These are phyloP conservation scores for Neoarthrinium moseri DNA, from an alignment of 2,329 filamentous ascomycete genomes.

Conservation along the genomic window DNA sequence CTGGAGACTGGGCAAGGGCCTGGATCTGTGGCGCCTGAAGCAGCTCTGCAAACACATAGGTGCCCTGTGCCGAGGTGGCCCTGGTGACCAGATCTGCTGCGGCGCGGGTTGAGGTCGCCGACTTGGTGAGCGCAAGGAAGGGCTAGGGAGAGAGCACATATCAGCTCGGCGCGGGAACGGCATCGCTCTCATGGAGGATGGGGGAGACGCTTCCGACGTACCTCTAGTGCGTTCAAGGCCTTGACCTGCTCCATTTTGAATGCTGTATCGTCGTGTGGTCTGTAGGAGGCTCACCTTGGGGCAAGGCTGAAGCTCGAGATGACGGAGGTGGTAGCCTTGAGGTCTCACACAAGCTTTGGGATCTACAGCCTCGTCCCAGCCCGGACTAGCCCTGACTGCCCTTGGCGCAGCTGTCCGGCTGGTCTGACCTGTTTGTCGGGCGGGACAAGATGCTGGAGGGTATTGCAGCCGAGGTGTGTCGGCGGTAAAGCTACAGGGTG, in stretches of 20 bases:
- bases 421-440: too few relatives aligned
- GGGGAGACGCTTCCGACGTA: constrained; percentile 28
- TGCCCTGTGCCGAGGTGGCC: constrained; percentile 86
- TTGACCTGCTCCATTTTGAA: constrained; percentile 70
- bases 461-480: too few relatives aligned
- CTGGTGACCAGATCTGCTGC: constrained; percentile 83
- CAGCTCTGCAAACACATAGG: constrained; percentile 93
- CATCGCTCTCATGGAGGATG: too few relatives aligned
- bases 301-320: constrained; percentile 3
- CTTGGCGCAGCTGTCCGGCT: neutral
- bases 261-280: constrained; percentile 6
- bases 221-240: constrained; percentile 64
- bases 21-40: constrained; percentile 79
- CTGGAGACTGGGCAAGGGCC: constrained; percentile 58
- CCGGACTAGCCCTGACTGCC: neutral
- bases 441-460: too few relatives aligned
- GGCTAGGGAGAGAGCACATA: constrained; percentile 54
- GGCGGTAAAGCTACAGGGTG: too few relatives aligned
- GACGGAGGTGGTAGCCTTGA: constrained; percentile 13
- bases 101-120: constrained; percentile 78
- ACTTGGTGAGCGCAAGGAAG: constrained; percentile 86
- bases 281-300: too few relatives aligned
- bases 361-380: constrained; percentile 8
- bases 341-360: constrained; percentile 6
- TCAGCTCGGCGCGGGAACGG: neutral